These are phyloP conservation scores for Kockiozyma suomiensis DNA, from an alignment of 805 yeast species.

Conservation along the genomic window DNA sequence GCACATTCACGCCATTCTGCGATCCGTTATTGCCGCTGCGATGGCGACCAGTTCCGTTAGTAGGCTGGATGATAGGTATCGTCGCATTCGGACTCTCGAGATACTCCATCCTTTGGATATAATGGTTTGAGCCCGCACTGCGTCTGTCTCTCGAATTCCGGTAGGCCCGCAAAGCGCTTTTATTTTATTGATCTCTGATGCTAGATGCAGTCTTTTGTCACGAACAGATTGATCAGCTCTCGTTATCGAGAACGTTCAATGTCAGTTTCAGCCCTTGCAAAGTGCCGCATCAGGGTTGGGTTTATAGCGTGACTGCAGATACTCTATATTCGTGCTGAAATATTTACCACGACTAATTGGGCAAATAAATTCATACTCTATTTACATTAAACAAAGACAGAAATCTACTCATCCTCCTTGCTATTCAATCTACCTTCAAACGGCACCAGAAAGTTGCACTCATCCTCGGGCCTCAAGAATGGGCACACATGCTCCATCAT, in stretches of 20 bases:
- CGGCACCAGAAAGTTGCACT: slow-evolving; percentile 28
- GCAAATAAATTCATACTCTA: background rate
- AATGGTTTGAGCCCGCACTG: background rate
- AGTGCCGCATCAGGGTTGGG: background rate
- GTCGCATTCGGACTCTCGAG: slow-evolving; percentile 13
- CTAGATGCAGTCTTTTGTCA: background rate
- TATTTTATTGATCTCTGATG: background rate
- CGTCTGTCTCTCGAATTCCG: background rate
- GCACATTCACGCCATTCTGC: slow-evolving; percentile 28
- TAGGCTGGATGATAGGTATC: slow-evolving; percentile 5
- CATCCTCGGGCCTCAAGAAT: slow-evolving; percentile 14
- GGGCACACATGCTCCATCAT: slow-evolving; percentile 28
- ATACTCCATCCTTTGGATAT: background rate
- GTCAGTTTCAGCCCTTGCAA: background rate
- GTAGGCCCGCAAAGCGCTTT: too few species aligned
- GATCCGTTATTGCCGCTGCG: slow-evolving; percentile 1
- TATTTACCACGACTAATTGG: background rate
- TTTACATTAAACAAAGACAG: background rate
- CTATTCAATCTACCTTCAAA: slow-evolving; percentile 21
- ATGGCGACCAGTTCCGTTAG: background rate
- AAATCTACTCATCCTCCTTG: slow-evolving; percentile 3
- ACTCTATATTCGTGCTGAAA: background rate
- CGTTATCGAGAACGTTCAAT: background rate
- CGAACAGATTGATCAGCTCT: background rate
- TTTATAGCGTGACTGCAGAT: background rate